Evolutionary conservation across 345 rosid genomes (phyloP).

Genomic region (Eucalyptus polybractea): DNA sequence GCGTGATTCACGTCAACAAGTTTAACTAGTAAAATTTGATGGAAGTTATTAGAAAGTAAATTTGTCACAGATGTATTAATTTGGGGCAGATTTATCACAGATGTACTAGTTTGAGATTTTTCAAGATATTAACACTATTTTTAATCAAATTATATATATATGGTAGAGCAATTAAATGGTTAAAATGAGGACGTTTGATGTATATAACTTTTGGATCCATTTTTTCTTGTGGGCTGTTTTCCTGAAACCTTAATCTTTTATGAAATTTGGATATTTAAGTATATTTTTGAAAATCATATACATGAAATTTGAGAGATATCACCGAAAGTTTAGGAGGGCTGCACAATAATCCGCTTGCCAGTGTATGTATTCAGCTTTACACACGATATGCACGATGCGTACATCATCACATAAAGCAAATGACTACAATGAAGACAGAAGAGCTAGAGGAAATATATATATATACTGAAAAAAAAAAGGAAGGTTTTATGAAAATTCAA

Average conservation of each 20-base stretch:
- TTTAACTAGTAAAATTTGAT: no score
- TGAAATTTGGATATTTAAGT: not conserved
- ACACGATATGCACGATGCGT: not conserved
- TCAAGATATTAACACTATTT: no score
- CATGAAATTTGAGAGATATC: not conserved
- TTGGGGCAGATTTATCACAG: accelerated
- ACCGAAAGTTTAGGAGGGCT: not conserved
- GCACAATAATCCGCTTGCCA: not conserved
- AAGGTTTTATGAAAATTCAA: not conserved
- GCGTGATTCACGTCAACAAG: no score
- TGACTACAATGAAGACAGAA: not conserved
- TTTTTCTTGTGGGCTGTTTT: not conserved
- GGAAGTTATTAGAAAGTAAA: no score
- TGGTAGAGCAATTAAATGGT: not conserved
- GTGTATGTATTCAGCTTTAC: not conserved
- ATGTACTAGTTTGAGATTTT: no score
- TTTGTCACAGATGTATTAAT: accelerated
- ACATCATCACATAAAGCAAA: not conserved
- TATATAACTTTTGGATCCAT: not conserved
- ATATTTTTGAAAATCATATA: not conserved
- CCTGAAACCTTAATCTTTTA: not conserved
- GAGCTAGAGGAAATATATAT: not conserved
- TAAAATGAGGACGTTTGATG: not conserved
- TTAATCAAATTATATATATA: no score
- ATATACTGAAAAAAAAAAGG: accelerated